Base-by-base conservation (phyloP, 306 rosid species). In the Trichosanthes truncata region DNA sequence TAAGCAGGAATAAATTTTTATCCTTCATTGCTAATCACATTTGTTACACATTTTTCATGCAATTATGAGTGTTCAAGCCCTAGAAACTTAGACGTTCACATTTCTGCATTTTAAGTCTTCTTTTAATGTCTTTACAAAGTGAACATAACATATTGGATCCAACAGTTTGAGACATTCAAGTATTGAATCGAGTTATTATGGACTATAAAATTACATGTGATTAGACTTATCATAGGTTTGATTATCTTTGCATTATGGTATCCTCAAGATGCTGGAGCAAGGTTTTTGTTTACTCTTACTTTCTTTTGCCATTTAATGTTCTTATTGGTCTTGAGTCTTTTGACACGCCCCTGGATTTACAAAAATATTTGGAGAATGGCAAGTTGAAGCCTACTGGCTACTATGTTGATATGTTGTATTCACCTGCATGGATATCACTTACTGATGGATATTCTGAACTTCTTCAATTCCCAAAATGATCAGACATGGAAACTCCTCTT, bases 1-100 rank as follows among this genome's bases (percentile, higher is more conserved):
- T 95, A 87, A 89, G 99, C 86, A 72, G 80, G 38, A 25, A 45
- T 7, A 40, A 9, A n/a, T 0, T 43, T 21, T 23, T 69, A 13
- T 40, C 52, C 53, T 36, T 68, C 12, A 41, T 43, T 23, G 52
- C 4, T 12, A 11, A 41, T n/a, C 33, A 9, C 35, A 21, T 21
- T 69, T 43, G 7, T 23, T 43, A 6, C 21, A 43, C 56, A 12
- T 43, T 38, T 14, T 12, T 2, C 76, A 23, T 23, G 21, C 56
- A 71, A 12, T 71, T 71, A 71, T 45, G 76, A 5, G 7, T 40
- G 75, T n/a, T 68, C 15, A 0, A 40, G 55, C n/a, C 10, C 17
- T 31, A 33, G 72, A 33, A 14, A 65, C 46, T 18, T 0, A 35
- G 9, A 35, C 6, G 4, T 65, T 65, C 6, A 2, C 55, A 23